A percentile compares a stretch with the other conserved stretches of the same genome.
phyloP scores from a whole-genome alignment of 345 rosid genomes.

The Bruguiera gymnorhiza region DNA sequence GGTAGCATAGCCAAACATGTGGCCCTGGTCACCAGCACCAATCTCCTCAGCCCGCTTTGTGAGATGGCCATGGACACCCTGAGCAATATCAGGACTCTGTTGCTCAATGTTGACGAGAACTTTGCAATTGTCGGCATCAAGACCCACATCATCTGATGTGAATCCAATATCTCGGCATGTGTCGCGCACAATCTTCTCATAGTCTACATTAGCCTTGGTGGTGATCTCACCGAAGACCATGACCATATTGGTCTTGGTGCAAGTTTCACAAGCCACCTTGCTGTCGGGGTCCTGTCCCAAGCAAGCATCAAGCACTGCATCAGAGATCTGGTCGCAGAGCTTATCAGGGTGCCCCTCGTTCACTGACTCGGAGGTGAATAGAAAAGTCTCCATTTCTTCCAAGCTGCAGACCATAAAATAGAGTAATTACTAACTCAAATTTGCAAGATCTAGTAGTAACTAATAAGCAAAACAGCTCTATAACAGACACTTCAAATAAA shows the following conservation, averaged over 20 bases:
- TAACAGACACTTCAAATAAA: too few relatives aligned
- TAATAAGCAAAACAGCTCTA: too few relatives aligned
- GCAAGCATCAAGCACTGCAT: constrained; percentile 18
- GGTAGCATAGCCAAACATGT: constrained; percentile 20
- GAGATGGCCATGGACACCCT: constrained; percentile 20
- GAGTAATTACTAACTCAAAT: too few relatives aligned
- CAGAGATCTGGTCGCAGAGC: constrained; percentile 22
- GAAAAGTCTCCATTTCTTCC: constrained; percentile 10
- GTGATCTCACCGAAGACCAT: constrained; percentile 25
- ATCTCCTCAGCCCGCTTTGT: constrained; percentile 16
- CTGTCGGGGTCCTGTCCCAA: constrained; percentile 16
- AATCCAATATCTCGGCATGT: constrained; percentile 17
- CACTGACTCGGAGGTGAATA: constrained; percentile 18
- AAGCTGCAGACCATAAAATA: neutral
- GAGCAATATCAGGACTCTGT: constrained; percentile 20
- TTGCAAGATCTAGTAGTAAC: too few relatives aligned
- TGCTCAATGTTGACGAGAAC: constrained; percentile 20
- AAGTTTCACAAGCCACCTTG: constrained; percentile 20
- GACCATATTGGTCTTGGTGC: constrained; percentile 22
- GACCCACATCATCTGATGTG: constrained; percentile 17
- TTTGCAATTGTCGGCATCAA: constrained; percentile 17
- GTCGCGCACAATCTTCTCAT: constrained; percentile 21
- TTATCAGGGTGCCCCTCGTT: constrained; percentile 21
- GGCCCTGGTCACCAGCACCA: constrained; percentile 20
- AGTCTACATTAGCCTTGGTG: constrained; percentile 14